Evolutionary conservation across 2,329 filamentous ascomycete species (phyloP).

Genomic region (Cladorrhinum sp.): DNA sequence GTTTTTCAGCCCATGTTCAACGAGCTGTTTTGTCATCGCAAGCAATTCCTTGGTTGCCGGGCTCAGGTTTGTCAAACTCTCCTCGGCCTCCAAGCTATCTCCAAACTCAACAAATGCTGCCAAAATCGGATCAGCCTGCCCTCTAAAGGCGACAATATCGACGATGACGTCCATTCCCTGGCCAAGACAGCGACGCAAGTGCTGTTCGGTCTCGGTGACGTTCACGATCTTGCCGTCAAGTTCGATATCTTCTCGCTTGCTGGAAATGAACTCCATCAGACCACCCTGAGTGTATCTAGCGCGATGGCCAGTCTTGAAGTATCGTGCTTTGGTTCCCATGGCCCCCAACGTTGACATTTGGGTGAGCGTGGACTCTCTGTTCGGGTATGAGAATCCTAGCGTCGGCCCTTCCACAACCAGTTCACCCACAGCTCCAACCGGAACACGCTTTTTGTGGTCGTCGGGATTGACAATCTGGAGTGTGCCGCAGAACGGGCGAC

Average conservation of each 20-base stretch:
- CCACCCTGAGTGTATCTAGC: conserved; percentile 49
- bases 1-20: conserved; percentile 41
- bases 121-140: conserved; percentile 39
- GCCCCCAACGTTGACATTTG: conserved; percentile 26
- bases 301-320: conserved; percentile 50
- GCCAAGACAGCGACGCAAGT: conserved; percentile 46
- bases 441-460: conserved; percentile 48
- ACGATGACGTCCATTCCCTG: conserved; percentile 47
- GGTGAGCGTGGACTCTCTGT: conserved; percentile 29
- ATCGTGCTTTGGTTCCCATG: conserved; percentile 33
- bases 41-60: conserved; percentile 42
- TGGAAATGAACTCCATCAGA: conserved; percentile 47
- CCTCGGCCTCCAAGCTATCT: conserved; percentile 36
- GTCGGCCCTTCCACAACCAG: conserved; percentile 58
- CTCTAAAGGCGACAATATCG: conserved; percentile 46
- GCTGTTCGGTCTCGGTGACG: conserved; percentile 45
- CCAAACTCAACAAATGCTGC: conserved; percentile 51
- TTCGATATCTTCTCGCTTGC: conserved; percentile 41
- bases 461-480: conserved; percentile 54
- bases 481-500: conserved; percentile 46
- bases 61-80: conserved; percentile 39
- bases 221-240: conserved; percentile 40
- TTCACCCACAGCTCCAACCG: conserved; percentile 55
- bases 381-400: conserved; percentile 39
- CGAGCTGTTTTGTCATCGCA: conserved; percentile 43